Conservation (phyloP, 169 alveolate genomes). For the Plasmodium berghei region DNA sequence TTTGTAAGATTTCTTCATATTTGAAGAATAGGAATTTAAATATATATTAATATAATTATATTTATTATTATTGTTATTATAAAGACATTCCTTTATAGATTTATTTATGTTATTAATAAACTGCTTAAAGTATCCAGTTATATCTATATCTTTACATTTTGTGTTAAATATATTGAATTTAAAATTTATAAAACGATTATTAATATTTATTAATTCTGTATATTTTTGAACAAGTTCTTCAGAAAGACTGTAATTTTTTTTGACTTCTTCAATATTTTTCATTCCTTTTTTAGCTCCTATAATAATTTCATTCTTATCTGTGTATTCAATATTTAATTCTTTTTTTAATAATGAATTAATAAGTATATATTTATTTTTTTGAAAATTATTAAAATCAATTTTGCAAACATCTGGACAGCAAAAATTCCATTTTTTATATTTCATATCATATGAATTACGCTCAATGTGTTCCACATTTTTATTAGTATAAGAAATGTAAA, state of each 20-base stretch:
- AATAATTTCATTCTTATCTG: constrained; percentile 14
- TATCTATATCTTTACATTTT: constrained; percentile 20
- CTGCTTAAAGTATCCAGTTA: constrained; percentile 20
- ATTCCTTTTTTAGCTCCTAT: constrained; percentile 51
- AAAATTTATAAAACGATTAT: constrained; percentile 19
- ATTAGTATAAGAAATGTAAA: constrained; percentile 53
- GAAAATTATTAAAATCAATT: constrained; percentile 52
- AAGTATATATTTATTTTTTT: constrained; percentile 43
- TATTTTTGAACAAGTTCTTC: constrained; percentile 9
- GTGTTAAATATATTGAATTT: constrained; percentile 41
- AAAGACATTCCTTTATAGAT: constrained; percentile 14
- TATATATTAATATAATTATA: constrained; percentile 12
- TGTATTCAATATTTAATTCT: constrained; percentile 27
- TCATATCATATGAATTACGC: constrained; percentile 32
- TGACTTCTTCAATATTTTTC: constrained; percentile 37
- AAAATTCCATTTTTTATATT: constrained; percentile 40
- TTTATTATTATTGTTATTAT: constrained; percentile 16
- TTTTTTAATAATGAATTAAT: constrained; percentile 28
- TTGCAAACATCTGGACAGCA: constrained; percentile 47
- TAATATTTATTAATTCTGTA: constrained; percentile 18
- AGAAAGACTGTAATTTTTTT: constrained; percentile 29
- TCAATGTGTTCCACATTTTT: constrained; percentile 32
- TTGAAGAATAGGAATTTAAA: constrained; percentile 32
- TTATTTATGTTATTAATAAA: constrained; percentile 34
- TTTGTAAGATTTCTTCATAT: constrained; percentile 38